Conservation (phyloP, 352 stramenopile species). For the Aphanomyces cochlioides region DNA sequence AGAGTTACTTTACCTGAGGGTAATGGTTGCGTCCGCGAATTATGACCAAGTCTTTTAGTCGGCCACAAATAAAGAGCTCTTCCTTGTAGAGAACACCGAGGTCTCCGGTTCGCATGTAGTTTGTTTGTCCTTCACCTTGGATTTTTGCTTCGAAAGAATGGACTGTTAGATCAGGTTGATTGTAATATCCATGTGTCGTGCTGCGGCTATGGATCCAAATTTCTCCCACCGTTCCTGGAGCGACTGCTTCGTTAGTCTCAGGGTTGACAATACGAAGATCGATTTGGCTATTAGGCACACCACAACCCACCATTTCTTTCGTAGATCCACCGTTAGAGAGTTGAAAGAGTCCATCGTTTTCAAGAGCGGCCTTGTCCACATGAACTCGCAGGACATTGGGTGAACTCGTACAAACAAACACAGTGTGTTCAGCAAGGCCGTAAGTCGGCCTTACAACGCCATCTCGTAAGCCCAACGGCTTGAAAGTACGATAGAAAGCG, state of each 20-base stretch:
- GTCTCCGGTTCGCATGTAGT: slow-evolving; percentile 95
- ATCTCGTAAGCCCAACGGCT: slow-evolving; percentile 71
- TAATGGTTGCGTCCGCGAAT: slow-evolving; percentile 99
- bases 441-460: slow-evolving; percentile 96
- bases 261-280: slow-evolving; percentile 93
- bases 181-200: slow-evolving; percentile 94
- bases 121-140: slow-evolving; percentile 33
- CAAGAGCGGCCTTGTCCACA: slow-evolving; percentile 88
- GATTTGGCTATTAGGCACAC: slow-evolving; percentile 87
- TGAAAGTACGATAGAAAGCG: slow-evolving; percentile 88
- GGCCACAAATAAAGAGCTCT: slow-evolving; percentile 97
- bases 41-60: slow-evolving; percentile 99
- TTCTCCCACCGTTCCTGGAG: slow-evolving; percentile 71
- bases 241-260: slow-evolving; percentile 47
- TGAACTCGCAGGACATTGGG: slow-evolving; percentile 62
- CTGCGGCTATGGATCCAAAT: slow-evolving; percentile 86
- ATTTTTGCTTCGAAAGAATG: slow-evolving; percentile 89
- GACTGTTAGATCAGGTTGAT: slow-evolving; percentile 71
- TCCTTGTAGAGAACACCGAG: slow-evolving; percentile 95
- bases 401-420: slow-evolving; percentile 96
- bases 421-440: slow-evolving; percentile 98
- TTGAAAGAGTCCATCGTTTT: slow-evolving; percentile 54
- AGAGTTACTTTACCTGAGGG: slow-evolving; percentile 42
- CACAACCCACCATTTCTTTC: slow-evolving; percentile 92
- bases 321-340: slow-evolving; percentile 19